Conservation (phyloP, 352 stramenopile genomes). For the Pythium aphanidermatum region DNA sequence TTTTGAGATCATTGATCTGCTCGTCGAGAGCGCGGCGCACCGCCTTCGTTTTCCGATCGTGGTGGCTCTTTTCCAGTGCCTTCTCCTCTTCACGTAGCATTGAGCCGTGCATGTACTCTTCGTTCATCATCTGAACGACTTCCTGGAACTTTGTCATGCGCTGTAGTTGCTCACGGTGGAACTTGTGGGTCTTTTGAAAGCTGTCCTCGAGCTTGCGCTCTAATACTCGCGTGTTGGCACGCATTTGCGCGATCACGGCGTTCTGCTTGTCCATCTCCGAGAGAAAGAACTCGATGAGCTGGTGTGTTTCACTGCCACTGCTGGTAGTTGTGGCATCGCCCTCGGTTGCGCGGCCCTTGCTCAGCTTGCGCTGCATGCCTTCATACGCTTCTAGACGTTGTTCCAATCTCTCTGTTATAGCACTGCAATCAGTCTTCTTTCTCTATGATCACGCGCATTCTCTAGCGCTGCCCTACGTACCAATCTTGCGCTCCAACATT, state of each 20-base stretch:
- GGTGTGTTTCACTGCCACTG: slow-evolving; percentile 17
- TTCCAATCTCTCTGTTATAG: slow-evolving; percentile 21
- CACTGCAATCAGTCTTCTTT: no score
- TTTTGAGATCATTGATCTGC: slow-evolving; percentile 22
- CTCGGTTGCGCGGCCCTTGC: slow-evolving; percentile 5
- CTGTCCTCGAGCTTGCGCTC: slow-evolving; percentile 25
- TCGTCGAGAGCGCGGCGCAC: slow-evolving; percentile 18
- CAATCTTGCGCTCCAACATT: slow-evolving; percentile 24
- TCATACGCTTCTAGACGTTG: slow-evolving; percentile 29
- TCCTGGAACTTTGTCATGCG: slow-evolving; percentile 29
- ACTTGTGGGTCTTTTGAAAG: slow-evolving; percentile 19
- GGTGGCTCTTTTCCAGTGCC: slow-evolving; percentile 19
- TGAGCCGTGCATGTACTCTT: slow-evolving; percentile 26
- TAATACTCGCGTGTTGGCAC: slow-evolving; percentile 18
- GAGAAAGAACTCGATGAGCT: slow-evolving; percentile 40
- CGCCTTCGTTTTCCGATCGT: slow-evolving; percentile 25
- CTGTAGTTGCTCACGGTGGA: slow-evolving; percentile 24
- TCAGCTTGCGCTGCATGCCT: slow-evolving; percentile 13
- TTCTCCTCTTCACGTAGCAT: slow-evolving; percentile 33
- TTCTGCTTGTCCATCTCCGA: slow-evolving; percentile 46
- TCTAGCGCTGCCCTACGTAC: slow-evolving; percentile 10
- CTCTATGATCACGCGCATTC: slow-evolving; percentile 1
- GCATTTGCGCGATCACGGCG: slow-evolving; percentile 21
- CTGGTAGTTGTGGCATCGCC: neutral
- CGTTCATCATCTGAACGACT: slow-evolving; percentile 34